Percentiles rank a stretch among this genome's conserved stretches.
Conservation (phyloP, 2,329 filamentous ascomycete species). For the Geosmithia putterillii region DNA sequence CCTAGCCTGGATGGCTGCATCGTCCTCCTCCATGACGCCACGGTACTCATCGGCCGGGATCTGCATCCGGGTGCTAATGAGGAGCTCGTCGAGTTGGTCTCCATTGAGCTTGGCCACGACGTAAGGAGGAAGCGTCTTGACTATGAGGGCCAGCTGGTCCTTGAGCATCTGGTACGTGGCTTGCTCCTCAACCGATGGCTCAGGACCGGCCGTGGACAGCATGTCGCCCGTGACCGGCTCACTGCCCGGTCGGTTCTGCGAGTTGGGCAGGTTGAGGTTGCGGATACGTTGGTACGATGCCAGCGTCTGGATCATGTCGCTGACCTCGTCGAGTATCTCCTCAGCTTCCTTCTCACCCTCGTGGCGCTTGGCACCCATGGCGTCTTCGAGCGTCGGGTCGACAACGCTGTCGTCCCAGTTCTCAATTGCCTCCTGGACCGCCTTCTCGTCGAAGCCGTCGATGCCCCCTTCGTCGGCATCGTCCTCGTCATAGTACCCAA, state of each 20-base stretch:
- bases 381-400: slow-evolving; percentile 44
- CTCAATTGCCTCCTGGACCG: slow-evolving; percentile 41
- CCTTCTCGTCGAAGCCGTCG: slow-evolving; percentile 33
- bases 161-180: slow-evolving; percentile 61
- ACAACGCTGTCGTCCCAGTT: slow-evolving; percentile 45
- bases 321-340: slow-evolving; percentile 61
- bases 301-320: slow-evolving; percentile 63
- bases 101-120: slow-evolving; percentile 78
- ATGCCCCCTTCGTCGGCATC: slow-evolving; percentile 21
- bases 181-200: slow-evolving; percentile 51
- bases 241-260: slow-evolving; percentile 45
- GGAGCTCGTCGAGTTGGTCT: slow-evolving; percentile 70
- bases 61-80: slow-evolving; percentile 68
- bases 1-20: slow-evolving; percentile 43
- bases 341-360: slow-evolving; percentile 56
- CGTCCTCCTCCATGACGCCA: slow-evolving; percentile 77
- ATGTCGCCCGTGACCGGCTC: slow-evolving; percentile 57
- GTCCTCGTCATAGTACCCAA: slow-evolving; percentile 28
- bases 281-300: slow-evolving; percentile 71
- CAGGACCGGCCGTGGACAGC: slow-evolving; percentile 52
- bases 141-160: slow-evolving; percentile 59
- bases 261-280: slow-evolving; percentile 55
- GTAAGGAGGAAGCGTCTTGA: slow-evolving; percentile 69
- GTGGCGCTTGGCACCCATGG: slow-evolving; percentile 36
- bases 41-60: slow-evolving; percentile 61